These are phyloP conservation scores for Lactarius quietus DNA, from an alignment of 768 basidiomycete species.

Conservation along the genomic window DNA sequence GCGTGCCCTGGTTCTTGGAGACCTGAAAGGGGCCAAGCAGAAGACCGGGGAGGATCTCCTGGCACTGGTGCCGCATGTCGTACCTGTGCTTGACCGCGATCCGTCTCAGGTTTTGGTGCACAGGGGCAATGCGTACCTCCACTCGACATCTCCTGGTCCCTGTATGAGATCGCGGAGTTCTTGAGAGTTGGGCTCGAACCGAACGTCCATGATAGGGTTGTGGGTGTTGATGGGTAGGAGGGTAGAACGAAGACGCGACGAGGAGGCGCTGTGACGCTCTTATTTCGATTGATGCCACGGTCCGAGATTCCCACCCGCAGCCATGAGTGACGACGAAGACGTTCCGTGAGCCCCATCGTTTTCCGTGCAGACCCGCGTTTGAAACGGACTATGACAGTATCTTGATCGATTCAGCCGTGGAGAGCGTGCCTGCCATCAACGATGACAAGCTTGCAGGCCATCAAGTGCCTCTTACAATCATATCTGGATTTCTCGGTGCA, in stretches of 20 bases:
- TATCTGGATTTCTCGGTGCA: slow-evolving; percentile 92
- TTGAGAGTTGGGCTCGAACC: slow-evolving; percentile 18
- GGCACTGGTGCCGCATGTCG: slow-evolving; percentile 94
- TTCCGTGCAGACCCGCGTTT: background rate
- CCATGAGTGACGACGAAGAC: slow-evolving; percentile 22
- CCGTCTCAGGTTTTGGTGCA: background rate
- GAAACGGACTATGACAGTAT: background rate
- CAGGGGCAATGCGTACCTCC: slow-evolving; percentile 53
- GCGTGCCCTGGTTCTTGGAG: slow-evolving; percentile 73
- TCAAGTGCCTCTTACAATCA: slow-evolving; percentile 84
- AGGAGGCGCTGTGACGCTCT: slow-evolving; percentile 1
- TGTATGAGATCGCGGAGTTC: slow-evolving; percentile 60
- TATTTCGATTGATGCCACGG: slow-evolving; percentile 3
- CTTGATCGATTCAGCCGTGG: slow-evolving; percentile 9
- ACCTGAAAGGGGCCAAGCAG: slow-evolving; percentile 85
- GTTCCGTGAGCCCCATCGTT: slow-evolving; percentile 13
- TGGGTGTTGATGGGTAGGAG: background rate
- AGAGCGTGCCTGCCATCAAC: background rate
- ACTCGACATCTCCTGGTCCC: slow-evolving; percentile 79
- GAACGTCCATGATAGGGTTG: slow-evolving; percentile 2
- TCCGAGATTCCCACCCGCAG: background rate
- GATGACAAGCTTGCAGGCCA: slow-evolving; percentile 11
- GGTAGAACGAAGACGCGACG: slow-evolving; percentile 5
- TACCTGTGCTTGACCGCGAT: slow-evolving; percentile 48
- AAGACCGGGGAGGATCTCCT: slow-evolving; percentile 83